These are phyloP conservation scores for Ceratocystis cubensis DNA, from an alignment of 2,329 filamentous ascomycete genomes.

Conservation along the genomic window DNA sequence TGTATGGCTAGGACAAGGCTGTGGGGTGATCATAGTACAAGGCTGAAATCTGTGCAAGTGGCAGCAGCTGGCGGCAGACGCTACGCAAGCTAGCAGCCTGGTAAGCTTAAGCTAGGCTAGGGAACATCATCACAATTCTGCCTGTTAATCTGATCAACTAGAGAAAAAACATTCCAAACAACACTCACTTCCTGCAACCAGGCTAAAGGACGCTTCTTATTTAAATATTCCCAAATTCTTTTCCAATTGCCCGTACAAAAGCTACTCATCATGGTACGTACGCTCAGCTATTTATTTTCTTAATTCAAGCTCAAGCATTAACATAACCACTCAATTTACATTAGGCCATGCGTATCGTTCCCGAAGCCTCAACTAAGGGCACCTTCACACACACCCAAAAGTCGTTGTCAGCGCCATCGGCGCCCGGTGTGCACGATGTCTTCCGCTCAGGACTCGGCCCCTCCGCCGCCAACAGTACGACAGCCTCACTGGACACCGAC, in stretches of 20 bases:
- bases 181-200: background rate
- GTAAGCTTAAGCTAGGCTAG: background rate
- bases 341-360: conserved; percentile 82
- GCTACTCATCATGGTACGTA: conserved; percentile 15
- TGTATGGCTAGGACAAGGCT: background rate
- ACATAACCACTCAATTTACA: conserved; percentile 22
- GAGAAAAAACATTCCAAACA: background rate
- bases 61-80: background rate
- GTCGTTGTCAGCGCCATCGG: conserved; percentile 67
- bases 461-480: conserved; percentile 37
- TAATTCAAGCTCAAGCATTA: background rate
- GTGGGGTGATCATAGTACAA: background rate
- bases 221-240: background rate
- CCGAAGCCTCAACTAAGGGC: conserved; percentile 52
- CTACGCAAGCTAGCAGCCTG: background rate
- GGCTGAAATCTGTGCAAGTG: background rate
- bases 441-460: conserved; percentile 72
- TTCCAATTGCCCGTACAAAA: background rate
- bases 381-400: conserved; percentile 50
- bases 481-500: conserved; percentile 29
- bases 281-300: background rate
- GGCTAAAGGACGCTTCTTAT: background rate
- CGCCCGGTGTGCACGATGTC: conserved; percentile 84
- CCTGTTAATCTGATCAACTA: background rate
- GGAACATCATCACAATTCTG: conserved; percentile 6